Base-by-base conservation (phyloP, 139 green algal genomes). In the Chlorella vulgaris region DNA sequence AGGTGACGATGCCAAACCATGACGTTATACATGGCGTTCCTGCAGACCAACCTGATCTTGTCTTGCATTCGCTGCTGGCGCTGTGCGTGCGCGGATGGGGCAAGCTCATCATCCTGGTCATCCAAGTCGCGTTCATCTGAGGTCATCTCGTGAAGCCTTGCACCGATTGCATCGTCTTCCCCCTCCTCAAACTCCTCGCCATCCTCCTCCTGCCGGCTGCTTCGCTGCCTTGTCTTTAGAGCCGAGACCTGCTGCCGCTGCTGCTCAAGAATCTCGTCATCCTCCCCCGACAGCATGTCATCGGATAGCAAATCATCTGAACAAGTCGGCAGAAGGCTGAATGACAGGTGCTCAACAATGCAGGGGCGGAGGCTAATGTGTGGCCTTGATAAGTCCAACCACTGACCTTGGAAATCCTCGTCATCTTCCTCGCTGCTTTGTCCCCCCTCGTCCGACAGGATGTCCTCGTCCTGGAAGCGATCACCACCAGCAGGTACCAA, bases 61-160 rank as follows among this genome's bases (percentile, higher is more conserved):
- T 95, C 43, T 73, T 92, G 78, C 50, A 91, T 82, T 7, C 79
- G 82, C n/a, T 76, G 42, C 80, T 94, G 81, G 36, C 89, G 84
- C 61, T 81, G 78, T 86, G 96, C 87, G 67, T 96, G 92, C 22
- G 86, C 87, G 8, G 93, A 96, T 18, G 83, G 77, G 19, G 13
- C 35, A 69, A 91, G 65, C 50, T 71, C 61, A 36, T 71, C 39
- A 24, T 86, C 74, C 10, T 76, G 58, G 1, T 65, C 77, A 28
- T 76, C 71, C 55, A 58, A 55, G 15, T 66, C 60, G 3, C 69
- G 42, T 4, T 47, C 68, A 10, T 35, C 73, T 21, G 73, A 50
- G 35, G 68, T 50, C 53, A 38, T 26, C 0, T 63, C 50, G 4
- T 31, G 55, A 10, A 58, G 13, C 47, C 10, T 58, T 58, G 47